Evolutionary conservation across 73 alveolate species (phyloP), one percentile per base, ranked within the genome.

Genomic region (Breviolum minutum): DNA sequence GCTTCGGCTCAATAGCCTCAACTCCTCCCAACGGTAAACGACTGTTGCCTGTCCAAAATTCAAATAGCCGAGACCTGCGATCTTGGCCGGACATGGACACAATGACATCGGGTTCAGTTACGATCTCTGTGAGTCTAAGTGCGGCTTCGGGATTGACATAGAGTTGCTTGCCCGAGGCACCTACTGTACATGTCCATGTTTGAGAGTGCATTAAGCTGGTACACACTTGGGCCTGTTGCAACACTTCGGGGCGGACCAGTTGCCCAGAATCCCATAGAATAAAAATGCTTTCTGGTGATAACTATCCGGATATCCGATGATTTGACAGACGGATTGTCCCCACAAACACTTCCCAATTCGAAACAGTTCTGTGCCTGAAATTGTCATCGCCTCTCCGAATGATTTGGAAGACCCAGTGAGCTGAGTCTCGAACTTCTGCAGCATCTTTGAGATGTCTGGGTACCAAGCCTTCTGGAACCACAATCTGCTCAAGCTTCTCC

Each of bases 1-100:
- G 98, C 60, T 92, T 92, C 60, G 98, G 98, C 81, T 92, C 98
- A 66, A 92, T 92, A 29, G 98, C 98, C 74, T 92, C 98, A 13
- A 92, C 90, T 17, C 98, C 98, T 62, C 98, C 98, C 68, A 92
- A 66, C 16, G 98, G 98, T 22, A 92, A 40, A 3, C 98, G 98
- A 29, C 87, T 90, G 81, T 81, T 92, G 64, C 98, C 98, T 40
- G 98, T 92, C 98, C 98, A 92, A 54, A 92, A 92, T 14, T 92
- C 98, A 48, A 92, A 74, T 69, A 92, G 98, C 91, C 98, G 66
- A 22, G 98, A 92, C 98, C 98, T 92, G 98, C 54, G 77, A 22
- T 6, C 0, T 40, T 3, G 5, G 54, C 54, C 3, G 54, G 54
- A 40, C 54, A 40, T 40, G 54, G 54, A 40, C 54, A 40, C 3